These are phyloP conservation scores for Erysimum cheiranthoides DNA, from an alignment of 345 rosid genomes.

Conservation along the genomic window DNA sequence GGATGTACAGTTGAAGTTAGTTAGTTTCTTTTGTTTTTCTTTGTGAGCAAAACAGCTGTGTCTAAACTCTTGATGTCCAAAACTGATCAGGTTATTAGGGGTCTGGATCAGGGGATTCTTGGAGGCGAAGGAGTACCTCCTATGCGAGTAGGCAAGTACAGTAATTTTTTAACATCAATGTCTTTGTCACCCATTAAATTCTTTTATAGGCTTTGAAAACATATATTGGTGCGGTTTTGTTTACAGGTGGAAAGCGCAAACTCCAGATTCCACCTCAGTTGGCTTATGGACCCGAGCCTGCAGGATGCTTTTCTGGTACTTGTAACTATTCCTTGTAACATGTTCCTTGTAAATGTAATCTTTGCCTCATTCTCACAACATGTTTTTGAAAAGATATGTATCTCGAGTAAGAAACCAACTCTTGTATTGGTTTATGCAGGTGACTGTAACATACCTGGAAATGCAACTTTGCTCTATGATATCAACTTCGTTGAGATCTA, in stretches of 20 bases:
- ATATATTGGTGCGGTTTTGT: conserved; percentile 7
- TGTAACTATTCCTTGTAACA: conserved; percentile 4
- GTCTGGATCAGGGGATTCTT: conserved; percentile 90
- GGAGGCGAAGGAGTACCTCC: conserved; percentile 97
- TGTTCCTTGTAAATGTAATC: background rate
- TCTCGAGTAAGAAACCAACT: background rate
- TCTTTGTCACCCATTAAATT: too few species aligned
- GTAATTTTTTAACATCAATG: too few species aligned
- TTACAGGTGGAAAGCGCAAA: conserved; percentile 80
- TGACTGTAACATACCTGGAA: conserved; percentile 94
- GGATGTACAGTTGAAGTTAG: background rate
- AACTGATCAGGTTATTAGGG: conserved; percentile 69
- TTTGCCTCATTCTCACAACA: background rate
- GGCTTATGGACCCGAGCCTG: conserved; percentile 98
- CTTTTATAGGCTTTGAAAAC: background rate
- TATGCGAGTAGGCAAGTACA: conserved; percentile 72
- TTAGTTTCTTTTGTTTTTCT: conserved; percentile 3
- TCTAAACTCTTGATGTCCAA: background rate
- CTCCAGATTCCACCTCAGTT: conserved; percentile 86
- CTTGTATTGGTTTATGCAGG: conserved; percentile 52
- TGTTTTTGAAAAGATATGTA: background rate
- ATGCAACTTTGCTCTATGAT: conserved; percentile 91
- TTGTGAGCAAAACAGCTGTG: background rate
- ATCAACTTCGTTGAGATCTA: conserved; percentile 76
- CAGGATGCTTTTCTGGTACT: conserved; percentile 94